Evolutionary conservation across 352 stramenopile genomes (phyloP).

Genomic region (Elongisporangium senticosum): DNA sequence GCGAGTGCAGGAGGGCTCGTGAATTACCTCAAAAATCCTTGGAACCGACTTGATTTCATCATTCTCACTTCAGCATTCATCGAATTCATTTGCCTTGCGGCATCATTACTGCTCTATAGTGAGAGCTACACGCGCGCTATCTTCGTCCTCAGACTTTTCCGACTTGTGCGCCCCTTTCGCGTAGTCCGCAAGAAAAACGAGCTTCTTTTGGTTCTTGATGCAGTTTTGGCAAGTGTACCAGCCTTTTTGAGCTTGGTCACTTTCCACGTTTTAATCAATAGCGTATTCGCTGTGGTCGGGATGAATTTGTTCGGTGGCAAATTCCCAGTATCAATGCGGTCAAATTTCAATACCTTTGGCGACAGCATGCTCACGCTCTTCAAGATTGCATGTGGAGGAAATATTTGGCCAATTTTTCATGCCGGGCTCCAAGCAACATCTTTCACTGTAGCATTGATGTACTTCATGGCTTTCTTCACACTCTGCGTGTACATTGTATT

Average conservation of each 20-base stretch:
- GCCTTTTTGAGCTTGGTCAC: slow-evolving; percentile 57
- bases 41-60: slow-evolving; percentile 76
- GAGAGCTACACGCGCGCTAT: slow-evolving; percentile 65
- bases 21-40: slow-evolving; percentile 70
- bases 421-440: slow-evolving; percentile 56
- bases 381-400: slow-evolving; percentile 77
- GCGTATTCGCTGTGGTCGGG: slow-evolving; percentile 76
- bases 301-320: slow-evolving; percentile 81
- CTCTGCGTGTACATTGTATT: slow-evolving; percentile 62
- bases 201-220: slow-evolving; percentile 63
- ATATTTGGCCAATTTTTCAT: slow-evolving; percentile 80
- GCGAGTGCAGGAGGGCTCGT: slow-evolving; percentile 45
- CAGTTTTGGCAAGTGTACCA: slow-evolving; percentile 57
- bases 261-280: slow-evolving; percentile 64
- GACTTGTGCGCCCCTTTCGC: slow-evolving; percentile 67
- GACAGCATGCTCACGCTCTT: slow-evolving; percentile 83
- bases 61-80: slow-evolving; percentile 56
- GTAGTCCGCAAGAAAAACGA: slow-evolving; percentile 74
- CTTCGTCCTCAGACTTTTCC: slow-evolving; percentile 79
- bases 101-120: slow-evolving; percentile 51
- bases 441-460: slow-evolving; percentile 49
- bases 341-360: slow-evolving; percentile 81
- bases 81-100: slow-evolving; percentile 60
- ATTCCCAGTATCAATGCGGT: slow-evolving; percentile 61
- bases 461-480: slow-evolving; percentile 74